Base-by-base conservation (phyloP, 140 eudicot species). In the Anethum foeniculum region DNA sequence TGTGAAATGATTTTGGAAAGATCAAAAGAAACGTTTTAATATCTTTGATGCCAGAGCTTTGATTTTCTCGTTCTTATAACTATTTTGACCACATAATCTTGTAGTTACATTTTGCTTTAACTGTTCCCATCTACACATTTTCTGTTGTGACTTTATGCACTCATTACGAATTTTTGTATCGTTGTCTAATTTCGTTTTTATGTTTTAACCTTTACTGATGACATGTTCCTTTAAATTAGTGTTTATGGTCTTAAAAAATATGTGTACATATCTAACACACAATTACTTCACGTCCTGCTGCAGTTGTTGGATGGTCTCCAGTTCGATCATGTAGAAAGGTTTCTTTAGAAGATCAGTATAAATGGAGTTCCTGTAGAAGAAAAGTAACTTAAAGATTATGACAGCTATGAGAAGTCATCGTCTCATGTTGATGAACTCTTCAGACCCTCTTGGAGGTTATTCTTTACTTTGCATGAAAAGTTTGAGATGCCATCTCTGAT, bases 271-370 rank as follows among this genome's bases (percentile, higher is more conserved):
- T 13, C 74, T 73, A 78, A 54, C 77, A 52, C 39, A 91, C 96
- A 81, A 85, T 87, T 89, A 56, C 65, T 56, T 56, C 28, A 23
- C 94, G 96, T 38, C 90, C 97, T 79, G 94, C 92, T 44, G 97
- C 92, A 76, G 97, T 90, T 44, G 97, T 94, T 77, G 94, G 97
- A 39, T 91, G 97, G 98, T 97, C 98, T 67, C 96, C 97, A 60
- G 81, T 93, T 72, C 87, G 94, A 28, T 90, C 94, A 60, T 90
- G 86, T 77, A 82, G 96, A 78, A 90, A 81, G 90, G 89, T 44
- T 77, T 80, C 81, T 92, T 94, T 82, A 90, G 81, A 94, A 92
- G 92, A 92, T 94, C 82, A 92, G 92, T 47, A 2, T 13, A 47
- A 47, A 47, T 47, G 52, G 52, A 44, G 48, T 44, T 10, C 48